A percentile compares a stretch with the other conserved stretches of the same genome.
Evolutionary conservation across 2,329 filamentous ascomycete species (phyloP).

Genomic region (Pseudophaeomoniella oleicola): DNA sequence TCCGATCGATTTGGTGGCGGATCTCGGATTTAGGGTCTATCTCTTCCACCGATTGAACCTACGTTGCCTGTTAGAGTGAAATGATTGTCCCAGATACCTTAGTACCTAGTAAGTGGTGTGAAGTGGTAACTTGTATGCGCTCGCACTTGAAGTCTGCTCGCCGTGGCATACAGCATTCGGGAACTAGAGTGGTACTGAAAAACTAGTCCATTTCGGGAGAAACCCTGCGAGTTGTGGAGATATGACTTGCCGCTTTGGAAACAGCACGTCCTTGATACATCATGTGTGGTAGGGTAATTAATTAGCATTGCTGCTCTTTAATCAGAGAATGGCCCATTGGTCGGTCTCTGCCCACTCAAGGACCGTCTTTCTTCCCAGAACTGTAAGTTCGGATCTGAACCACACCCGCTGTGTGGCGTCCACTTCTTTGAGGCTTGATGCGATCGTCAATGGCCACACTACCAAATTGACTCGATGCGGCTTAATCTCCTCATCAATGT

Average conservation of each 20-base stretch:
- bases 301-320: neutral
- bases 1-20: no score
- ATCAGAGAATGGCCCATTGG: constrained; percentile 3
- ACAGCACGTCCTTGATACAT: neutral
- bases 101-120: no score
- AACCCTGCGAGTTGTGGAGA: neutral
- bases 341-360: constrained; percentile 9
- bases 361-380: constrained; percentile 10
- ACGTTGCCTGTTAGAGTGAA: no score
- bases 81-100: no score
- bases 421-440: constrained; percentile 7
- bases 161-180: no score
- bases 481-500: constrained; percentile 6
- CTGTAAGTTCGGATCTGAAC: constrained; percentile 10
- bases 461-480: constrained; percentile 6
- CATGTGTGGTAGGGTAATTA: neutral
- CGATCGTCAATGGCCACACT: constrained; percentile 12
- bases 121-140: no score
- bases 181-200: neutral
- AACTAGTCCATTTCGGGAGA: neutral
- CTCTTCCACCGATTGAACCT: no score
- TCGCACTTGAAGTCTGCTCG: no score
- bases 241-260: neutral
- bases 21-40: no score
- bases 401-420: constrained; percentile 8